phyloP scores from a whole-genome alignment of 2,329 filamentous ascomycete species.

The Botrytis porri region DNA sequence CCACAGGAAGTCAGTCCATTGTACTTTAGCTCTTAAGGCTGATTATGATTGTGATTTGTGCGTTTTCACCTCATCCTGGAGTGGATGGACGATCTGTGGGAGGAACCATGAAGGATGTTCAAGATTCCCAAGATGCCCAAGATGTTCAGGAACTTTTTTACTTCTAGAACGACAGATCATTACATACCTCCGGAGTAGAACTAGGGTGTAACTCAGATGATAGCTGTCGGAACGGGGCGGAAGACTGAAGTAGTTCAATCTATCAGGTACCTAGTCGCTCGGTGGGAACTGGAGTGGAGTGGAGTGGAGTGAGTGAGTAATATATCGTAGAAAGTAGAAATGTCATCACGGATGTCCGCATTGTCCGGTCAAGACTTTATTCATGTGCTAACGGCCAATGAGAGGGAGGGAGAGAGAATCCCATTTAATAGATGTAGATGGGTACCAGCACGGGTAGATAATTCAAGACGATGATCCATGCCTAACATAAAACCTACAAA shows the following conservation, averaged over 20 bases:
- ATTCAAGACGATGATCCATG: not conserved
- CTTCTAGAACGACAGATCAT: conserved; percentile 1
- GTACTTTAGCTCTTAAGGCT: not conserved
- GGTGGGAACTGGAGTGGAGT: not conserved
- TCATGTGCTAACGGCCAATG: not conserved
- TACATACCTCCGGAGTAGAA: not conserved
- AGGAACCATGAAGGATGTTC: not conserved
- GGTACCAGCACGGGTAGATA: not conserved
- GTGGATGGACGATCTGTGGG: not conserved
- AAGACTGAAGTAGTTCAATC: not conserved
- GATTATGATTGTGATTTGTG: not conserved
- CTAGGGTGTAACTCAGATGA: not conserved
- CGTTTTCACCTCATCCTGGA: not conserved
- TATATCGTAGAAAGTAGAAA: no score
- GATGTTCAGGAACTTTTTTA: not conserved
- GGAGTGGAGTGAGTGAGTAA: no score
- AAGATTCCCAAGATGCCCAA: not conserved
- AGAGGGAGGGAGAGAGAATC: not conserved
- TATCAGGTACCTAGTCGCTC: not conserved
- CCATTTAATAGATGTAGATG: not conserved
- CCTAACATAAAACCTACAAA: not conserved
- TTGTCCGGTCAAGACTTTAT: not conserved
- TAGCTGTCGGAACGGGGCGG: not conserved
- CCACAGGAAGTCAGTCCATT: not conserved
- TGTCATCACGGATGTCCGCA: not conserved